These are phyloP conservation scores for Zygoascus flipseniorum DNA, from an alignment of 805 yeast genomes.

Conservation along the genomic window DNA sequence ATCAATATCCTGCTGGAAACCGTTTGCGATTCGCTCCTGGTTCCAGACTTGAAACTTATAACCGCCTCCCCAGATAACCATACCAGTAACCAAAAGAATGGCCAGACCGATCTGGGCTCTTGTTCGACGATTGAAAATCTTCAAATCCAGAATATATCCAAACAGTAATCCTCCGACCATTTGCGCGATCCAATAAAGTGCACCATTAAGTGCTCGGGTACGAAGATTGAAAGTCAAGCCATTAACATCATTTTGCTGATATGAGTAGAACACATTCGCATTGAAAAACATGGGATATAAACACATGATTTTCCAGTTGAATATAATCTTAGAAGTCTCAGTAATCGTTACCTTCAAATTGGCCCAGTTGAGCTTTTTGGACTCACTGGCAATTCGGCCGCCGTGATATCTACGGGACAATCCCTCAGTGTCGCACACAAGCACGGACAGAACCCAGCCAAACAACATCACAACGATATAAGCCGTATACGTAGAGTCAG, in stretches of 20 bases:
- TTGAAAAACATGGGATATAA: constrained; percentile 56
- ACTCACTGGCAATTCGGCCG: constrained; percentile 17
- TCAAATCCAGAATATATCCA: constrained; percentile 42
- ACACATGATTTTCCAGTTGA: constrained; percentile 38
- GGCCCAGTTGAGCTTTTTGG: constrained; percentile 31
- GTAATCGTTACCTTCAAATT: constrained; percentile 28
- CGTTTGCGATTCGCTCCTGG: constrained; percentile 5
- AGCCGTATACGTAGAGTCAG: constrained; percentile 45
- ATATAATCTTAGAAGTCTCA: constrained; percentile 26
- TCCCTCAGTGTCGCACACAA: constrained; percentile 40
- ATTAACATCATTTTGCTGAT: constrained; percentile 52
- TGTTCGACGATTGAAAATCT: constrained; percentile 31
- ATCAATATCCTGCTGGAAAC: constrained; percentile 33
- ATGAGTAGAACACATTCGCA: constrained; percentile 60
- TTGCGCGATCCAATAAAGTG: constrained; percentile 53
- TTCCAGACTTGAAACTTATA: constrained; percentile 34
- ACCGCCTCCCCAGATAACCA: constrained; percentile 56
- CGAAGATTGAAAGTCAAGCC: constrained; percentile 47
- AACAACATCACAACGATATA: constrained; percentile 42
- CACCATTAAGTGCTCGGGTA: constrained; percentile 54
- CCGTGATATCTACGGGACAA: constrained; percentile 36
- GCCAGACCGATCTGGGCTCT: constrained; percentile 39
- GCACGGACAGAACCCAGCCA: constrained; percentile 39
- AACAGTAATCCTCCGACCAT: constrained; percentile 47
- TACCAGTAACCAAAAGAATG: constrained; percentile 32